Conservation (phyloP, 306 rosid genomes). For the Castanospermum australe region DNA sequence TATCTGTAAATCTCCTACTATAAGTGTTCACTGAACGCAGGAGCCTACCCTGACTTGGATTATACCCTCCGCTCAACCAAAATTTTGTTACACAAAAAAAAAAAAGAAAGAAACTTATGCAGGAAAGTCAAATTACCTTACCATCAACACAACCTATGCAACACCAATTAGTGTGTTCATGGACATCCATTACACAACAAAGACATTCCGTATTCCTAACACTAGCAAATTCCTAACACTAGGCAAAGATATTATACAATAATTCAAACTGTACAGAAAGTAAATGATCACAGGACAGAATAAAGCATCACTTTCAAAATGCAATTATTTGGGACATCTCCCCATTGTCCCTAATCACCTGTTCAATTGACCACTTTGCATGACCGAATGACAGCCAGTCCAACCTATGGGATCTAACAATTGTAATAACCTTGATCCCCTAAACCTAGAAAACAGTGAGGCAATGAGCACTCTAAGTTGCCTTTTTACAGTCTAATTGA, state of each 20-base stretch:
- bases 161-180: neutral
- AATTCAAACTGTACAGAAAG: slow-evolving; percentile 37
- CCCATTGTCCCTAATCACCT: slow-evolving; percentile 24
- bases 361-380: slow-evolving; percentile 36
- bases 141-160: neutral
- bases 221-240: neutral
- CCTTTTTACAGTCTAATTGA: slow-evolving; percentile 35
- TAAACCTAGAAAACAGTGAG: slow-evolving; percentile 31
- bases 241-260: slow-evolving; percentile 21
- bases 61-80: too few relatives aligned
- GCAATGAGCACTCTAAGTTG: slow-evolving; percentile 38
- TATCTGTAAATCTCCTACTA: too few relatives aligned
- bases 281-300: slow-evolving; percentile 23
- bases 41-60: too few relatives aligned
- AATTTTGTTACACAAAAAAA: too few relatives aligned
- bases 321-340: slow-evolving; percentile 30
- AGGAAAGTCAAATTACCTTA: neutral
- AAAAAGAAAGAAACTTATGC: neutral
- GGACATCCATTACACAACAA: neutral
- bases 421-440: slow-evolving; percentile 28
- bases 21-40: too few relatives aligned
- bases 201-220: neutral
- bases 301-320: slow-evolving; percentile 16
- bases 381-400: slow-evolving; percentile 31
- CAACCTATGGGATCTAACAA: slow-evolving; percentile 14